These are phyloP conservation scores for Coemansia sp. DNA, from an alignment of 192 early-diverging fungal genomes.

Conservation along the genomic window DNA sequence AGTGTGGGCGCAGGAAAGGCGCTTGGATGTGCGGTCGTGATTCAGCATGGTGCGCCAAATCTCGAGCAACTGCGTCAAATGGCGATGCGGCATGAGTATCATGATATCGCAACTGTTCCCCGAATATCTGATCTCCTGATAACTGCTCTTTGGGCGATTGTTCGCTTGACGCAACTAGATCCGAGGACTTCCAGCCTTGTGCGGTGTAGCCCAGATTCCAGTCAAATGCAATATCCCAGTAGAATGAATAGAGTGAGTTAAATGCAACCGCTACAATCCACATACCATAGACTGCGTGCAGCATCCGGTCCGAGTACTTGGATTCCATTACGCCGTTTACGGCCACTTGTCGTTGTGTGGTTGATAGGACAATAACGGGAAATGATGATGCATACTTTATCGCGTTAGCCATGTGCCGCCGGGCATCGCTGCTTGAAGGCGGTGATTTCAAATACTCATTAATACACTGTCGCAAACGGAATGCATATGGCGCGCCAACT, in stretches of 20 bases:
- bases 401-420: slow-evolving; percentile 86
- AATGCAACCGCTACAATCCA: slow-evolving; percentile 71
- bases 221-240: slow-evolving; percentile 94
- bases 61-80: slow-evolving; percentile 11
- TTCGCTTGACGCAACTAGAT: slow-evolving; percentile 18
- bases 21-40: slow-evolving; percentile 11
- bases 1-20: slow-evolving; percentile 57
- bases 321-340: slow-evolving; percentile 18
- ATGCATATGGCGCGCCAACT: slow-evolving; percentile 41
- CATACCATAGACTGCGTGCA: slow-evolving; percentile 27
- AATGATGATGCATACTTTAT: slow-evolving; percentile 83
- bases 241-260: slow-evolving; percentile 91
- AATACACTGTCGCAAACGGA: slow-evolving; percentile 55
- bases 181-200: slow-evolving; percentile 37
- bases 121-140: not conserved
- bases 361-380: slow-evolving; percentile 51
- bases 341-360: slow-evolving; percentile 23
- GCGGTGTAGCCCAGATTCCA: slow-evolving; percentile 68
- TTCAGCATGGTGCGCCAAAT: slow-evolving; percentile 1
- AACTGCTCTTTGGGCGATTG: not conserved
- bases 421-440: slow-evolving; percentile 33
- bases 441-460: slow-evolving; percentile 42
- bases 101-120: not conserved
- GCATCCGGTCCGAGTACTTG: slow-evolving; percentile 29
- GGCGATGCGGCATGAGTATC: slow-evolving; percentile 17